Base-by-base conservation (phyloP, 2,329 filamentous ascomycete species). In the Alternaria panax region DNA sequence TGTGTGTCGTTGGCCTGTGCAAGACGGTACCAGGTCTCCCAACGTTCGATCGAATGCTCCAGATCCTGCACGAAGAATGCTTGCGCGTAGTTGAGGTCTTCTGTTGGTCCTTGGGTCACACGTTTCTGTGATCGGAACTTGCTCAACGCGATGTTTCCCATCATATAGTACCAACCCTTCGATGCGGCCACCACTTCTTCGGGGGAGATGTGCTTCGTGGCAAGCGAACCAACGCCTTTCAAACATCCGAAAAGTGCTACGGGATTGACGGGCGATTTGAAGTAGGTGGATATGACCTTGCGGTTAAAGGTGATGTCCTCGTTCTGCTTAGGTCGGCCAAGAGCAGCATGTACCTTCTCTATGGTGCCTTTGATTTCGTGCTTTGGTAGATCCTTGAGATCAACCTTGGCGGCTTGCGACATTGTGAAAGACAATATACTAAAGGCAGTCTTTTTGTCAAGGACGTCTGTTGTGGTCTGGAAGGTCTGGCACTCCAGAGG, bases 1-100 rank as follows among this genome's bases (percentile, higher is more conserved):
- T 96, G 92, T 51, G 92, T 90, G 76, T 97, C 93, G 70, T 92
- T 93, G 48, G 91, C 92, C 75, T 96, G 92, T 0, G 90, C 93
- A 24, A 96, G 85, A 12, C 92, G 87, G 75, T 94, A 95, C 93
- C 93, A 97, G 0, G 91, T 90, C 75, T 96, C 91, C 93, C 93
- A 97, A 56, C 89, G 88, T 40, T 92, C 89, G 2, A 88, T 87
- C 2, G 90, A 92, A 74, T 92, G 92, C 67, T 96, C 92, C 1
- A 97, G 79, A 73, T 96, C 92, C 65, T 93, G 87, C 36, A 90
- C 85, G 69, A 96, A 86, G 73, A 92, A 95, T 0, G 88, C 90
- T 45, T 91, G 88, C 3, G 92, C 92, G 52, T 92, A 90, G 51
- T 93, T 90, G 50, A 97, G 82, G 71, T 96, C 93, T 67, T 94